These are phyloP conservation scores for Cordyceps javanica DNA, from an alignment of 2,329 filamentous ascomycete genomes.

Conservation along the genomic window DNA sequence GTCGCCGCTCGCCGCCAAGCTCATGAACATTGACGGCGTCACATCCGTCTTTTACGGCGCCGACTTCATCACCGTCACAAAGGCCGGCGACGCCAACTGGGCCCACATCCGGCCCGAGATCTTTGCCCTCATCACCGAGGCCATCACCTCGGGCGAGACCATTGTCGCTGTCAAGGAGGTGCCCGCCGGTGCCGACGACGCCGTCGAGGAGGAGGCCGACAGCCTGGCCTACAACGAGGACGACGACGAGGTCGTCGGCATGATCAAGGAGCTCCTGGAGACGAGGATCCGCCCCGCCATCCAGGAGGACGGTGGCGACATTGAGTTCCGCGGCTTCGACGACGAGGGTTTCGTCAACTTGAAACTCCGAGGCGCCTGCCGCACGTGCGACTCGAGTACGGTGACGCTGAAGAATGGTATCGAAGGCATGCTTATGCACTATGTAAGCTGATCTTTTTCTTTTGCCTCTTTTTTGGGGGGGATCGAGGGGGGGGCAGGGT, in stretches of 20 bases:
- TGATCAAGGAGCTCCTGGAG: conserved; percentile 98
- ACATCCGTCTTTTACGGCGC: conserved; percentile 88
- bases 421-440: conserved; percentile 97
- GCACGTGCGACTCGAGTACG: conserved; percentile 94
- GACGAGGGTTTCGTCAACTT: conserved; percentile 72
- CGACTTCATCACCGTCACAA: conserved; percentile 96
- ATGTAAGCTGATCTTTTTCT: conserved; percentile 49
- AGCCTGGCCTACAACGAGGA: conserved; percentile 79
- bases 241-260: conserved; percentile 88
- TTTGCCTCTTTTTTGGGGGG: no score
- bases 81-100: conserved; percentile 83
- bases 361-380: conserved; percentile 86
- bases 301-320: conserved; percentile 95
- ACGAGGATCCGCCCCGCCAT: conserved; percentile 92
- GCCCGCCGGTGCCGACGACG: conserved; percentile 39
- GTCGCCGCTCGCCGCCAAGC: conserved; percentile 80
- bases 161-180: conserved; percentile 67
- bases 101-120: conserved; percentile 92
- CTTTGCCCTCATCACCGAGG: conserved; percentile 90
- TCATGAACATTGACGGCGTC: conserved; percentile 93
- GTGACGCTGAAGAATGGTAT: conserved; percentile 97
- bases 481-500: no score
- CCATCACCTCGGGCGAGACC: conserved; percentile 73
- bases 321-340: conserved; percentile 81
- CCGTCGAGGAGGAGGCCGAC: conserved; percentile 51